Evolutionary conservation across 768 basidiomycete species (phyloP), one percentile per base, ranked within the genome.

Genomic region (Nevesoporus exiguus): DNA sequence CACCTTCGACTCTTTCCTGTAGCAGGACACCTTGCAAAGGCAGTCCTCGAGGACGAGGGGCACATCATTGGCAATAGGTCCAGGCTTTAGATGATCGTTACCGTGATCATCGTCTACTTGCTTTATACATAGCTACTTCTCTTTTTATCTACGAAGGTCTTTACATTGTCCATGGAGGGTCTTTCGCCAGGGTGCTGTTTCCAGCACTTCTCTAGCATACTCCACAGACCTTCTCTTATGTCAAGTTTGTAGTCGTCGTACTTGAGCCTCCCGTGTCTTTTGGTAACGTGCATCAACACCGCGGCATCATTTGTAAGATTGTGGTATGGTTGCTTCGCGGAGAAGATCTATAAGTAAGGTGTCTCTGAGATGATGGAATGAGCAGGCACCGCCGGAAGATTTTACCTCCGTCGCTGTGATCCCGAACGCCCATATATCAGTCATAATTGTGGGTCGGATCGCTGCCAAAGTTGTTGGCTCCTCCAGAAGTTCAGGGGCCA

Each of bases 1-100:
- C 75, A 78, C 37, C 55, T 49, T 11, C 49, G 53, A 1, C 63
- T 76, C 9, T 90, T 90, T 69, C 84, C 80, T 14, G 56, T 82
- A 22, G 71, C 89, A 44, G 92, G 90, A 29, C 69, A 71, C 21
- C 63, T 92, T 34, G 89, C 92, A 8, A 81, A 73, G 63, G 68
- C 67, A 21, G 77, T 81, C 15, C 66, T 89, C 37, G 80, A 87
- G 62, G 80, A 83, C 7, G 75, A 77, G 50, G 84, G 81, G 13
- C 51, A 68, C 39, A 55, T 51, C 7, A 61, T 73, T 4, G 57
- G 59, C 22, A 41, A 46, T 21, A 57, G 25, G 48, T 51, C 69
- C 7, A 76, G 54, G 47, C 29, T 76, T 41, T 74, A 63, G 54
- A 47, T 29, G 36, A 27, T 30, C 1, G 6, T 14, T 4, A 17